phyloP scores from a whole-genome alignment of 345 rosid species.

The Eucalyptus shirleyi region DNA sequence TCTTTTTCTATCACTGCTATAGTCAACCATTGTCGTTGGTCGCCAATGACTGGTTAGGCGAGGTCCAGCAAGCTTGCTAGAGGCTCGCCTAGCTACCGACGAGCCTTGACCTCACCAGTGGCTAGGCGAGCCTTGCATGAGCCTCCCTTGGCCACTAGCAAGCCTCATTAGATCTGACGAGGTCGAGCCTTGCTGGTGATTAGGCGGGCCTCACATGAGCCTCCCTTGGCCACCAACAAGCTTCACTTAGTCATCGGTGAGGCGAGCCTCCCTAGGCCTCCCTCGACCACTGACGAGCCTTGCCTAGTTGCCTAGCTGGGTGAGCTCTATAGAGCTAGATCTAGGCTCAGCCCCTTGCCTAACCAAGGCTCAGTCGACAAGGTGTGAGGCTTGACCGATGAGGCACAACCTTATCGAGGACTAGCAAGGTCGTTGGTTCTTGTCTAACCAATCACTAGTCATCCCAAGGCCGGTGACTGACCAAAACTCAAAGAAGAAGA shows the following conservation, averaged over 20 bases:
- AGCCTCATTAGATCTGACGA: fast-evolving
- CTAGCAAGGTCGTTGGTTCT: fast-evolving
- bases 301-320: fast-evolving
- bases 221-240: too few species aligned
- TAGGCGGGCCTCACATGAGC: fast-evolving
- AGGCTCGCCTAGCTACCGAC: fast-evolving
- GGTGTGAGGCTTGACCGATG: too few species aligned
- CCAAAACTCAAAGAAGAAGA: too few species aligned
- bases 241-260: fast-evolving
- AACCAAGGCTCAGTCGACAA: fast-evolving
- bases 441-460: too few species aligned
- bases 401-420: fast-evolving
- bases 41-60: fast-evolving
- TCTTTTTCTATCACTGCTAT: fast-evolving
- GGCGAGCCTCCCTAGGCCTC: too few species aligned
- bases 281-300: fast-evolving
- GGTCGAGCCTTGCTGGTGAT: fast-evolving
- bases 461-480: fast-evolving
- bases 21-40: fast-evolving
- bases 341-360: fast-evolving
- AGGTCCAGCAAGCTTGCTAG: fast-evolving
- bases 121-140: fast-evolving
- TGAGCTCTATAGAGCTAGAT: fast-evolving
- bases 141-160: fast-evolving
- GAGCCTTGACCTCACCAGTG: too few species aligned